phyloP scores from a whole-genome alignment of 2,329 filamentous ascomycete species.

The Colletotrichum tropicicola region DNA sequence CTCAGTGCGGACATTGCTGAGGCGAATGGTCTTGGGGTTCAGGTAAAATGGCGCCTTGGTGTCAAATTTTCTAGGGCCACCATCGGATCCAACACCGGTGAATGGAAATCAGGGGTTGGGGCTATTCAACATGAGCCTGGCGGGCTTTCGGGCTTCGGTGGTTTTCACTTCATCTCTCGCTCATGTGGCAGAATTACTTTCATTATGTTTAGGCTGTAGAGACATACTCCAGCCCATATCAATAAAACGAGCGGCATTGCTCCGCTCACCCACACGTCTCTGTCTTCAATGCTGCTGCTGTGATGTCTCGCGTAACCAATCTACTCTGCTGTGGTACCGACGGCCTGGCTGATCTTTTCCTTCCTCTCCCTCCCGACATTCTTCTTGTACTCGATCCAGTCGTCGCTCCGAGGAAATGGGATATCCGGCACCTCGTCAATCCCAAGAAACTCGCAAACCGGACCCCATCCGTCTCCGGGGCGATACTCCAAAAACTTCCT shows the following conservation, averaged over 20 bases:
- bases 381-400: constrained; percentile 41
- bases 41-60: not conserved
- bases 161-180: constrained; percentile 2
- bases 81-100: not conserved
- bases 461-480: constrained; percentile 38
- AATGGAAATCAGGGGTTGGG: constrained; percentile 15
- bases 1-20: too few species aligned
- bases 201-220: constrained; percentile 7
- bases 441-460: constrained; percentile 39
- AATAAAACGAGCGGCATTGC: not conserved
- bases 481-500: constrained; percentile 37
- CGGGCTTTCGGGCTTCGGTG: constrained; percentile 11
- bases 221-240: constrained; percentile 7
- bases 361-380: constrained; percentile 31
- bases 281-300: not conserved
- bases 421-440: constrained; percentile 30
- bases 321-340: not conserved
- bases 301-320: not conserved
- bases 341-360: not conserved
- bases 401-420: constrained; percentile 39
- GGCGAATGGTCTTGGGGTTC: not conserved
- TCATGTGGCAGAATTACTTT: not conserved
- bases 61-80: not conserved
- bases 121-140: constrained; percentile 30
- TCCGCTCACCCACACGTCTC: not conserved